phyloP scores from a whole-genome alignment of 1,139 yeast species.

The Scheffersomyces segobiensis region DNA sequence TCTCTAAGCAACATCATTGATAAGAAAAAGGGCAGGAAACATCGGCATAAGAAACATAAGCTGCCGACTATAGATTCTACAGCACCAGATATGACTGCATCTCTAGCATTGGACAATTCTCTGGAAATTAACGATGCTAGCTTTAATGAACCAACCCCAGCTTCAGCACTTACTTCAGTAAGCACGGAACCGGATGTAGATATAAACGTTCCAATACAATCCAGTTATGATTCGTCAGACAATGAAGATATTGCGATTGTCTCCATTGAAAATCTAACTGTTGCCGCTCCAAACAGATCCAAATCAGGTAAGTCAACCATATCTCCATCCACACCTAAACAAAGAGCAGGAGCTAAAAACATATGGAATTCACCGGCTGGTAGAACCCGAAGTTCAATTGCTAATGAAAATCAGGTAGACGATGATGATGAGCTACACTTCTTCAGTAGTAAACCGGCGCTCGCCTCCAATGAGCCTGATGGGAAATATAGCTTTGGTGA shows the following conservation, averaged over 20 bases:
- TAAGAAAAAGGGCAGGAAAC: conserved; percentile 21
- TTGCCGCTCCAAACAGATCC: background rate
- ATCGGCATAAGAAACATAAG: conserved; percentile 15
- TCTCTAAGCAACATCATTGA: conserved; percentile 11
- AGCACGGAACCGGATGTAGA: background rate
- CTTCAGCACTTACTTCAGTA: background rate
- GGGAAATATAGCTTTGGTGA: conserved; percentile 23
- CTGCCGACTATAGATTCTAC: background rate
- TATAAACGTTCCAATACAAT: background rate
- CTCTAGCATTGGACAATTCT: background rate
- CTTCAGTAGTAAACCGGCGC: background rate
- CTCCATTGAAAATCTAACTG: background rate
- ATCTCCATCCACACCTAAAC: background rate
- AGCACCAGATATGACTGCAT: background rate
- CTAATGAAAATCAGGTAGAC: conserved; percentile 2
- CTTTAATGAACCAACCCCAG: background rate
- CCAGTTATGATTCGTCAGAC: background rate
- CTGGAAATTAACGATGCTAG: background rate
- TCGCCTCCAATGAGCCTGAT: background rate
- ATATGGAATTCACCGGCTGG: background rate
- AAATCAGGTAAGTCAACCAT: background rate
- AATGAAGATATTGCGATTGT: background rate
- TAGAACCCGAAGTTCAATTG: background rate
- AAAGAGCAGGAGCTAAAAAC: background rate
- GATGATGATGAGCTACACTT: conserved; percentile 11